Conservation (phyloP, 2,329 filamentous ascomycete species). For the Neoascochyta sp. region DNA sequence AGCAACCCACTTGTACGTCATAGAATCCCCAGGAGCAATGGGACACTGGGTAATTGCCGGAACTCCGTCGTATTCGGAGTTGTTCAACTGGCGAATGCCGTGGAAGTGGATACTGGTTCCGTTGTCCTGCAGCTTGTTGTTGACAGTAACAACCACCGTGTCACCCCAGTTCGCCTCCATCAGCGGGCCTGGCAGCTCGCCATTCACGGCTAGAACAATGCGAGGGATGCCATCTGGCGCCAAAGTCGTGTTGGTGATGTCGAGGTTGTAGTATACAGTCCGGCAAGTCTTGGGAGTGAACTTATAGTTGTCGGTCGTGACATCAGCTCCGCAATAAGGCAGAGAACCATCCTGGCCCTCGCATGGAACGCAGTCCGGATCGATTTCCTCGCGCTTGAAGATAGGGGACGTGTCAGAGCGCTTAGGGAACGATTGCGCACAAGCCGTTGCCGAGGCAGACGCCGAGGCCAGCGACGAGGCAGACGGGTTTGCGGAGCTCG, state of each 20-base stretch:
- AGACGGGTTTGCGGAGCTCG: conserved; percentile 6
- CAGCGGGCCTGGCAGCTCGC: conserved; percentile 67
- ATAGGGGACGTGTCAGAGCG: conserved; percentile 1
- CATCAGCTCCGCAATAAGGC: conserved; percentile 34
- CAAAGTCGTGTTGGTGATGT: conserved; percentile 4
- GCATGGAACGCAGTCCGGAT: conserved; percentile 19
- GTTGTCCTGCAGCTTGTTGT: conserved; percentile 37
- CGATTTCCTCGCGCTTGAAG: conserved; percentile 6
- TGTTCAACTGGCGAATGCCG: conserved; percentile 47
- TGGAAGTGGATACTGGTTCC: conserved; percentile 52
- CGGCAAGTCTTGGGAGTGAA: conserved; percentile 39
- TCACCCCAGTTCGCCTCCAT: conserved; percentile 60
- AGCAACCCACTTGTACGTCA: conserved; percentile 48
- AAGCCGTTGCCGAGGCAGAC: conserved; percentile 9
- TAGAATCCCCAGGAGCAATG: conserved; percentile 46
- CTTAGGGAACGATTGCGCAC: conserved; percentile 5
- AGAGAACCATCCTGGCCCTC: conserved; percentile 31
- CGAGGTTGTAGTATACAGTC: conserved; percentile 39
- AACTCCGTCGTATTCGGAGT: conserved; percentile 68
- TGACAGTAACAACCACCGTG: conserved; percentile 32
- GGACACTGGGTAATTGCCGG: conserved; percentile 66
- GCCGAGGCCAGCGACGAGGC: conserved; percentile 8
- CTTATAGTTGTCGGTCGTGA: conserved; percentile 36
- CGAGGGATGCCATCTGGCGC: conserved; percentile 66
- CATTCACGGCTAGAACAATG: conserved; percentile 73